Evolutionary conservation across 169 alveolate genomes (phyloP).

Genomic region (Eimeria falciformis): DNA sequence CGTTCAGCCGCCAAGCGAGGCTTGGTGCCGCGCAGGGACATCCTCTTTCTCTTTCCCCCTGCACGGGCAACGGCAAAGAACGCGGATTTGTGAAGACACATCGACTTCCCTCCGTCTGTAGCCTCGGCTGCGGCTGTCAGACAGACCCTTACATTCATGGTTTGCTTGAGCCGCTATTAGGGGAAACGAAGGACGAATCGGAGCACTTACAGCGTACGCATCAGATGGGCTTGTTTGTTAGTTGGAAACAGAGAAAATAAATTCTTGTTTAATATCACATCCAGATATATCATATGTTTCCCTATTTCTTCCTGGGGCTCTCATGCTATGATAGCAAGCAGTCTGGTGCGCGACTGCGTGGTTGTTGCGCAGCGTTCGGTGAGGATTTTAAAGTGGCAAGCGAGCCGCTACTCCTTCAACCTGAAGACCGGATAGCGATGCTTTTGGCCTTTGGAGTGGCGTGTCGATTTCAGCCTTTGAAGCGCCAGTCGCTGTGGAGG

Average conservation of each 20-base stretch:
- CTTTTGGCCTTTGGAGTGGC: background rate
- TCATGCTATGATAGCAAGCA: no score
- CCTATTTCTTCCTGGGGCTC: no score
- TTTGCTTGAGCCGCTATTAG: background rate
- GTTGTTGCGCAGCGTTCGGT: background rate
- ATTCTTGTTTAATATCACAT: no score
- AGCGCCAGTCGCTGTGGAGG: background rate
- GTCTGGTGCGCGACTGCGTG: no score
- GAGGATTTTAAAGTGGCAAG: background rate
- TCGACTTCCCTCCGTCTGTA: background rate
- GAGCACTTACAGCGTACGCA: background rate
- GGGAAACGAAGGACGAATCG: background rate
- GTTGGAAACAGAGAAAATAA: no score
- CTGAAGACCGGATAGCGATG: background rate
- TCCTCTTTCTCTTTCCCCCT: background rate
- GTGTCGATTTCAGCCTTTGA: background rate
- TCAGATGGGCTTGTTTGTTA: no score
- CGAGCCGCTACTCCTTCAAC: background rate
- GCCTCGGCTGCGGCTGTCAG: constrained; percentile 10
- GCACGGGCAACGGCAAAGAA: background rate
- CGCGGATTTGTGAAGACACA: background rate
- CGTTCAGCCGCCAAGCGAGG: background rate
- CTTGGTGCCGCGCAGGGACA: background rate
- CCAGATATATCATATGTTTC: no score
- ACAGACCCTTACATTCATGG: background rate